Percentiles rank a stretch among this genome's conserved stretches.
These are phyloP conservation scores for Seiridium unicorne DNA, from an alignment of 2,329 filamentous ascomycete genomes.

Conservation along the genomic window DNA sequence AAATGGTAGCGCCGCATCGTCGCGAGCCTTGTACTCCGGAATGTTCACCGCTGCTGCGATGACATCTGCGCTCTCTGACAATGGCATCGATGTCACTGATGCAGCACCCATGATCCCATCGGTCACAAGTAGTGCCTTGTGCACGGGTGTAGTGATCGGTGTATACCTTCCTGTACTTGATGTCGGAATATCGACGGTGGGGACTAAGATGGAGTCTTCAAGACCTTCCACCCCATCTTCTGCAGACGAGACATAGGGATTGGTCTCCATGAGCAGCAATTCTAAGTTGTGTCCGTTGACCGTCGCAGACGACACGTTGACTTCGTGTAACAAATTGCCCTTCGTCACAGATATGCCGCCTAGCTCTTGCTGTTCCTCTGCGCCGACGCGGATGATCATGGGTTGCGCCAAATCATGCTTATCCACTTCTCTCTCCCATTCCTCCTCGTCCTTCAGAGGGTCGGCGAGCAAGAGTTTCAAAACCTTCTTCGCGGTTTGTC, in stretches of 20 bases:
- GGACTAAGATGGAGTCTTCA: constrained; percentile 71
- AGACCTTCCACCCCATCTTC: constrained; percentile 41
- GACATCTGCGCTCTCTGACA: constrained; percentile 34
- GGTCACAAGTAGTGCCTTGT: constrained; percentile 73
- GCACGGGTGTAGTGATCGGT: constrained; percentile 76
- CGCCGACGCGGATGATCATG: constrained; percentile 59
- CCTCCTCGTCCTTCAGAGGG: constrained; percentile 59
- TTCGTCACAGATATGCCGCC: constrained; percentile 37
- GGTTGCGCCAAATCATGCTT: constrained; percentile 50
- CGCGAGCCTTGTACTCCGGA: constrained; percentile 36
- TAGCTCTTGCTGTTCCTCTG: constrained; percentile 31
- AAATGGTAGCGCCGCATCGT: constrained; percentile 40
- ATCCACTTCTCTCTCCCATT: constrained; percentile 66
- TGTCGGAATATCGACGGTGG: constrained; percentile 67
- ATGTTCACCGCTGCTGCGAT: constrained; percentile 60
- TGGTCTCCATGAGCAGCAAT: constrained; percentile 54
- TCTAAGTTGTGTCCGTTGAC: constrained; percentile 64
- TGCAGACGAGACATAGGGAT: constrained; percentile 44
- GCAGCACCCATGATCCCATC: constrained; percentile 70
- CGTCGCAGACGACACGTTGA: constrained; percentile 61
- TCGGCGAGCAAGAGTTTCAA: constrained; percentile 70
- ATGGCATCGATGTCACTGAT: constrained; percentile 42
- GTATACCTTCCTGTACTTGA: constrained; percentile 64
- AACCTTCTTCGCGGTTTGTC: constrained; percentile 58
- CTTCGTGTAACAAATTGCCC: constrained; percentile 50